phyloP scores from a whole-genome alignment of 2,329 filamentous ascomycete genomes.

The Scedosporium apiospermum region DNA sequence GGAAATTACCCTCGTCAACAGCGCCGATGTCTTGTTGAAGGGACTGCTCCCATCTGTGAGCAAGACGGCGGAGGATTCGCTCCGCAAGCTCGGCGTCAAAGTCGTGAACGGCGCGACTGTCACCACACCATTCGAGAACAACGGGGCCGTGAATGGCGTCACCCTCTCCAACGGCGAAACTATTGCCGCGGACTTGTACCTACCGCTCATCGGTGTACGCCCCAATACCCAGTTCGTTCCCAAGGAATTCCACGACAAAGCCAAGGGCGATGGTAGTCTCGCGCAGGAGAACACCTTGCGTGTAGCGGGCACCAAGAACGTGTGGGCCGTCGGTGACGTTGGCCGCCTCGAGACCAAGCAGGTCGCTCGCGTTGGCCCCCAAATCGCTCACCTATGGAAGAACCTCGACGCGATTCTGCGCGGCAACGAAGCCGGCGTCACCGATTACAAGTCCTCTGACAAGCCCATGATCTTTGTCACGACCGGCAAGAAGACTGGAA shows the following conservation, averaged over 20 bases:
- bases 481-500: constrained; percentile 27
- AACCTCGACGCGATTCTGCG: constrained; percentile 22
- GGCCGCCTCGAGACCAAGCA: constrained; percentile 30
- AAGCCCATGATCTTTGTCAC: constrained; percentile 26
- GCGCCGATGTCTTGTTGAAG: constrained; percentile 10
- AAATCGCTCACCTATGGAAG: constrained; percentile 21
- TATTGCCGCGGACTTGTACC: constrained; percentile 28
- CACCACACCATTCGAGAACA: neutral
- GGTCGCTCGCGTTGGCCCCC: constrained; percentile 17
- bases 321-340: constrained; percentile 35
- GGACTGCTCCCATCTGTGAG: constrained; percentile 21
- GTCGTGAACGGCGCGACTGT: constrained; percentile 30
- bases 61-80: constrained; percentile 25
- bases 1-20: constrained; percentile 15
- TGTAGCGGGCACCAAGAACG: constrained; percentile 23
- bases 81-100: constrained; percentile 34
- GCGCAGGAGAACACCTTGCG: constrained; percentile 27
- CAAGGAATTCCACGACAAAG: constrained; percentile 21
- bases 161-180: constrained; percentile 24
- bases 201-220: constrained; percentile 34
- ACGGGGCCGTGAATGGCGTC: constrained; percentile 13
- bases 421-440: constrained; percentile 16
- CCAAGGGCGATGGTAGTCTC: constrained; percentile 18
- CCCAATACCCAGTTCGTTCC: constrained; percentile 37
- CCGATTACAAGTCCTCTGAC: constrained; percentile 19